These are phyloP conservation scores for Lasiosphaeria ovina DNA, from an alignment of 495 filamentous ascomycete genomes.

Conservation along the genomic window DNA sequence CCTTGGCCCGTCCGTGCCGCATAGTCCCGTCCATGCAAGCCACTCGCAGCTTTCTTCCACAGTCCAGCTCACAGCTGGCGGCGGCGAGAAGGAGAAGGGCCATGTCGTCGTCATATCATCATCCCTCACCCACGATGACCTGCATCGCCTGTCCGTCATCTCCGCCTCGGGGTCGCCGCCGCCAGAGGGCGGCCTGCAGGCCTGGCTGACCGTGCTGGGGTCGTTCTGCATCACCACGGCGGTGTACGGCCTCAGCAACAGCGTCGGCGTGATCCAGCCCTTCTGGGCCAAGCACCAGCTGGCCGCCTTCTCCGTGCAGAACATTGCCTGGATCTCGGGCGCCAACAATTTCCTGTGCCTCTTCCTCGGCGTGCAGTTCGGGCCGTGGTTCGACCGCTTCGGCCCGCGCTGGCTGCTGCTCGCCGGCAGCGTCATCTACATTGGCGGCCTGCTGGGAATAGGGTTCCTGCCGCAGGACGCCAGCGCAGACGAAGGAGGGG, in stretches of 20 bases:
- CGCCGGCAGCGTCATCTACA: slow-evolving; percentile 9
- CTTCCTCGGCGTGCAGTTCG: slow-evolving; percentile 51
- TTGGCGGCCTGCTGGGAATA: slow-evolving; percentile 7
- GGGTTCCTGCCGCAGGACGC: slow-evolving; percentile 6
- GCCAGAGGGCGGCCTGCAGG: slow-evolving; percentile 40
- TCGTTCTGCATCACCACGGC: slow-evolving; percentile 33
- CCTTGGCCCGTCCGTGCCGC: not conserved
- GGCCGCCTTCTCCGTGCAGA: slow-evolving; percentile 15
- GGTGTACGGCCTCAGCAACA: slow-evolving; percentile 39
- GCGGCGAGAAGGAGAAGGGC: not conserved
- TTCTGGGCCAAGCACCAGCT: slow-evolving; percentile 39
- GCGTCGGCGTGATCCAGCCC: slow-evolving; percentile 47
- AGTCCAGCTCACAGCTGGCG: not conserved
- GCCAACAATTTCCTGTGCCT: slow-evolving; percentile 49
- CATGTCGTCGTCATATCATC: not conserved
- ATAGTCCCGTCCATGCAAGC: not conserved
- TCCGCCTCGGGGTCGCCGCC: slow-evolving; percentile 1
- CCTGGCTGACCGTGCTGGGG: slow-evolving; percentile 37
- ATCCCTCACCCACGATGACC: not conserved
- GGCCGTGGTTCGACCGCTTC: slow-evolving; percentile 55
- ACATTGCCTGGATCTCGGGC: slow-evolving; percentile 39
- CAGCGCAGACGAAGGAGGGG: not conserved
- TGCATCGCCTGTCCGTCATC: not conserved
- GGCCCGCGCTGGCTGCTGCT: slow-evolving; percentile 24
- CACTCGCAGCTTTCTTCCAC: not conserved